A percentile compares a stretch with the other conserved stretches of the same genome.
These are phyloP conservation scores for Tylopilus vinaceipallidus DNA, from an alignment of 768 basidiomycete genomes.

Conservation along the genomic window DNA sequence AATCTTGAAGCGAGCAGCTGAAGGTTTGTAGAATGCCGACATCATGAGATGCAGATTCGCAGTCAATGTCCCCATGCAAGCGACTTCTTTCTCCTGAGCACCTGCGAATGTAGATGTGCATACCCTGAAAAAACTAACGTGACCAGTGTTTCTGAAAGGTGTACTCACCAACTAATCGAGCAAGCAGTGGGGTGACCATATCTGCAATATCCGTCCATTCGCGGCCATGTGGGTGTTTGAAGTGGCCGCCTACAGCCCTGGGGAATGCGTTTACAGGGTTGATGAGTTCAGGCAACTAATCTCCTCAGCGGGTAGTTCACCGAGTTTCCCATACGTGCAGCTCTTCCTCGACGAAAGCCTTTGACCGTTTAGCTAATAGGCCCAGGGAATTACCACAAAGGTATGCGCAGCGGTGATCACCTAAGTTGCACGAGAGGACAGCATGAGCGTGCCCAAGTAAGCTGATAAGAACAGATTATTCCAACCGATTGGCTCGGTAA, in stretches of 20 bases:
- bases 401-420: constrained; percentile 66
- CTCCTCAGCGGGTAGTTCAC: constrained; percentile 37
- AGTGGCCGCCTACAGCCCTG: constrained; percentile 88
- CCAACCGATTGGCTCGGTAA: constrained; percentile 39
- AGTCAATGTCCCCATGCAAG: constrained; percentile 93
- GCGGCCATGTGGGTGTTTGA: constrained; percentile 79
- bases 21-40: constrained; percentile 91
- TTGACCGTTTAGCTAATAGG: constrained; percentile 70
- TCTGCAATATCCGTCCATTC: constrained; percentile 83
- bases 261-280: constrained; percentile 3
- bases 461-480: constrained; percentile 2
- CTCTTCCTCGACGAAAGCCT: constrained; percentile 75
- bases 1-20: constrained; percentile 82
- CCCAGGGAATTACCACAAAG: constrained; percentile 97
- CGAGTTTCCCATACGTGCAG: constrained; percentile 77
- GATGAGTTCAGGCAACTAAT: constrained; percentile 7
- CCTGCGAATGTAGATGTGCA: constrained; percentile 46
- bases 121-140: constrained; percentile 8
- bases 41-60: constrained; percentile 95
- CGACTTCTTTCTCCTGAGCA: constrained; percentile 86
- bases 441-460: constrained; percentile 10
- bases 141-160: constrained; percentile 4
- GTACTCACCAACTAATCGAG: constrained; percentile 75
- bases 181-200: constrained; percentile 68
- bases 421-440: constrained; percentile 19